Evolutionary conservation across 441 rosid species (phyloP).

Genomic region (Erodium chrysanthum): DNA sequence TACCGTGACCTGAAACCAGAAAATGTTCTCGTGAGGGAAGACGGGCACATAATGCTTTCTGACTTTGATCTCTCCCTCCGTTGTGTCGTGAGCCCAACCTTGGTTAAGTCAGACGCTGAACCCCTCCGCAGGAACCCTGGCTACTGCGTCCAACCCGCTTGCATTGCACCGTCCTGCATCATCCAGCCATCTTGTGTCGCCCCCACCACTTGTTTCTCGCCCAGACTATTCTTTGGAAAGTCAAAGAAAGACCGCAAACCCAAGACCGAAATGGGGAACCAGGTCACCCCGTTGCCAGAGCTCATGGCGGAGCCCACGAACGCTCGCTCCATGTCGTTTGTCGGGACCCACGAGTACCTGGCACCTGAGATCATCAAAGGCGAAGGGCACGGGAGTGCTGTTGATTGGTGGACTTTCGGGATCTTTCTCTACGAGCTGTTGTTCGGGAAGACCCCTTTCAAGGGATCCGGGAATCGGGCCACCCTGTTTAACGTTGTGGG

Average conservation of each 20-base stretch:
- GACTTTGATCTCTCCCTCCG: slow-evolving; percentile 92
- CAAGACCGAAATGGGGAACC: slow-evolving; percentile 40
- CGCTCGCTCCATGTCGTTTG: slow-evolving; percentile 94
- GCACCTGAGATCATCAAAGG: slow-evolving; percentile 44
- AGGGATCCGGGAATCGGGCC: slow-evolving; percentile 49
- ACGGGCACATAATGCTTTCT: slow-evolving; percentile 97
- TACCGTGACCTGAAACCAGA: slow-evolving; percentile 46
- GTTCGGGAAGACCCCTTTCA: too few species aligned
- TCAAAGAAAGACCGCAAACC: slow-evolving; percentile 56
- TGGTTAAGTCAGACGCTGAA: slow-evolving; percentile 54
- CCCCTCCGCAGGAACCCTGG: slow-evolving; percentile 47
- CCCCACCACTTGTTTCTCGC: slow-evolving; percentile 79
- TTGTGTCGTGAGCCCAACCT: slow-evolving; percentile 82
- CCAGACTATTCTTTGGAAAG: slow-evolving; percentile 65
- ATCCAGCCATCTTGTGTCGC: slow-evolving; percentile 72
- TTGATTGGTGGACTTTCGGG: slow-evolving; percentile 97
- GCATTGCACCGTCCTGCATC: slow-evolving; percentile 8
- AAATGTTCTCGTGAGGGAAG: slow-evolving; percentile 92
- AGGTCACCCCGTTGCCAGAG: slow-evolving; percentile 57
- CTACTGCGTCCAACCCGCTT: slow-evolving; percentile 33
- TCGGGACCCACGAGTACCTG: slow-evolving; percentile 83
- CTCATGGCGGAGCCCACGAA: slow-evolving; percentile 91
- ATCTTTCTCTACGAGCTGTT: slow-evolving; percentile 70
- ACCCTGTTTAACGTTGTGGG: slow-evolving; percentile 95
- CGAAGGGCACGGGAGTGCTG: slow-evolving; percentile 97